Conservation (phyloP, 2,329 filamentous ascomycete species). For the Madurella mycetomatis region DNA sequence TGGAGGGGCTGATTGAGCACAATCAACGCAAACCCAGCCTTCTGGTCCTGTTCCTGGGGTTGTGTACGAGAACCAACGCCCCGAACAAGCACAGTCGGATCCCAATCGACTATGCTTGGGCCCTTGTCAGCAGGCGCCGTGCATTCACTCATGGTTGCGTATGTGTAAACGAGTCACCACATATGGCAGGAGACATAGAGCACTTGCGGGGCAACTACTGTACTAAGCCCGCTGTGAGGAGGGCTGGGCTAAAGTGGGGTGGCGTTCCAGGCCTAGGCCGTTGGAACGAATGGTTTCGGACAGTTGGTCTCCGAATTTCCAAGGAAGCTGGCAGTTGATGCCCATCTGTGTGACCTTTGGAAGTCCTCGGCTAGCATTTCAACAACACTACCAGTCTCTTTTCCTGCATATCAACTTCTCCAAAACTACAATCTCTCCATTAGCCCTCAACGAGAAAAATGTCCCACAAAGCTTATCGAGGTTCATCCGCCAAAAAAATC, state of each 20-base stretch:
- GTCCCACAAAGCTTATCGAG: not conserved
- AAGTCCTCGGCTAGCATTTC: too few species aligned
- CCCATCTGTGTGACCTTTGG: too few species aligned
- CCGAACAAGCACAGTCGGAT: slow-evolving; percentile 15
- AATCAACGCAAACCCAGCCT: slow-evolving; percentile 38
- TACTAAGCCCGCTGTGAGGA: too few species aligned
- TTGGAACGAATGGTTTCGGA: too few species aligned
- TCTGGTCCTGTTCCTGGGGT: not conserved
- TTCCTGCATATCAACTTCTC: not conserved
- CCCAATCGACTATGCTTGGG: slow-evolving; percentile 13
- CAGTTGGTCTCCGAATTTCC: too few species aligned
- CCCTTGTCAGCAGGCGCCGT: not conserved
- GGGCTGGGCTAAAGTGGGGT: too few species aligned
- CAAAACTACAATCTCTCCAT: too few species aligned
- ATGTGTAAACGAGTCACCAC: not conserved
- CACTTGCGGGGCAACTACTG: too few species aligned
- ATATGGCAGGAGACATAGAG: too few species aligned
- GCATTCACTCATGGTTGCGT: slow-evolving; percentile 3
- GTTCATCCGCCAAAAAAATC: not conserved
- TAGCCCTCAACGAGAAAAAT: too few species aligned
- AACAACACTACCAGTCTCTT: not conserved
- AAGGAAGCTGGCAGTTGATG: too few species aligned
- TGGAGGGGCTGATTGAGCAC: slow-evolving; percentile 50
- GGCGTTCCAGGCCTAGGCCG: too few species aligned
- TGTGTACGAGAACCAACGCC: not conserved